These are phyloP conservation scores for Vishniacozyma victoriae DNA, from an alignment of 768 basidiomycete species.

Conservation along the genomic window DNA sequence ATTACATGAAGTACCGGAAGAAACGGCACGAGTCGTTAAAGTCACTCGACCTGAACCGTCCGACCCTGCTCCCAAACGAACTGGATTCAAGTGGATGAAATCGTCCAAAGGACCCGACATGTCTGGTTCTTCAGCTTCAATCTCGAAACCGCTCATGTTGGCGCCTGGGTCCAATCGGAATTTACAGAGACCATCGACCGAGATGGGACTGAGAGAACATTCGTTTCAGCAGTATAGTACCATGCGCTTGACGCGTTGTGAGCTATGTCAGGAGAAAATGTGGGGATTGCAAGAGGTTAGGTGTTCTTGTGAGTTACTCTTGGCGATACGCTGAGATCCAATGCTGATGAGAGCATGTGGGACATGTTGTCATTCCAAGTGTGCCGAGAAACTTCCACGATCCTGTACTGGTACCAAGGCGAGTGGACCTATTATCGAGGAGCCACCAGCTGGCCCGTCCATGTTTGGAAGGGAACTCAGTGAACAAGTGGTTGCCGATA, in stretches of 20 bases:
- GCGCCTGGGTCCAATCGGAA: conserved; percentile 17
- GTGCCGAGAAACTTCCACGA: conserved; percentile 61
- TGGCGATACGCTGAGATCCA: background rate
- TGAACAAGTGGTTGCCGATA: conserved; percentile 62
- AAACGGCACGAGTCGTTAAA: conserved; percentile 45
- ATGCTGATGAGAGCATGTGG: conserved; percentile 60
- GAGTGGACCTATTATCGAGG: conserved; percentile 34
- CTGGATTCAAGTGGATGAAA: conserved; percentile 52
- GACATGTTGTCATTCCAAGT: conserved; percentile 80
- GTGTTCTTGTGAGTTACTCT: conserved; percentile 64
- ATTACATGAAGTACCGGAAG: conserved; percentile 46
- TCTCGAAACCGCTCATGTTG: conserved; percentile 38
- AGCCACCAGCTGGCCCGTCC: conserved; percentile 59
- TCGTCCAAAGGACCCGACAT: conserved; percentile 45
- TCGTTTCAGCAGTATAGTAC: conserved; percentile 83
- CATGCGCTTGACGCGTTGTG: conserved; percentile 82
- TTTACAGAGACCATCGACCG: conserved; percentile 32
- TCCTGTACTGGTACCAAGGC: conserved; percentile 55
- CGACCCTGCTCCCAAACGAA: conserved; percentile 42
- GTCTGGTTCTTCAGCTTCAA: conserved; percentile 32
- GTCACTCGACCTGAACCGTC: conserved; percentile 42
- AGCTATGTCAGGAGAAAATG: conserved; percentile 95
- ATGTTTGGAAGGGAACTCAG: conserved; percentile 87
- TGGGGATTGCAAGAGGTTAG: conserved; percentile 90
- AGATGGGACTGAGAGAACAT: conserved; percentile 56